A percentile compares a stretch with the other conserved stretches of the same genome.
These are phyloP conservation scores for Dorcoceras hygrometricum DNA, from an alignment of 257 asterid species.

Conservation along the genomic window DNA sequence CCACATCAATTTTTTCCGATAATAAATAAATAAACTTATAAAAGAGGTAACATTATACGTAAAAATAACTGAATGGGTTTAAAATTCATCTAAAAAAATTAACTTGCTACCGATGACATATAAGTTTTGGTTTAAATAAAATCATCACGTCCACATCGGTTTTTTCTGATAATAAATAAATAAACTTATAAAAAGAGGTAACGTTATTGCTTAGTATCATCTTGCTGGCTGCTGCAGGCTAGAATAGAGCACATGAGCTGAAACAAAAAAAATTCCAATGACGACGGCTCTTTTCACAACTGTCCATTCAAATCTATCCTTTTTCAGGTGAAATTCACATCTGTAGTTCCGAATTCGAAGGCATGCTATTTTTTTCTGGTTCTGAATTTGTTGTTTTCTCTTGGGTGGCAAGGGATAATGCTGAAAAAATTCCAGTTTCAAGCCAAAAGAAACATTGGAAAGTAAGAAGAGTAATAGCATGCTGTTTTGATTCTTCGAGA, in stretches of 20 bases:
- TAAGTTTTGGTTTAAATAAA: too few relatives aligned
- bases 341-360: not conserved
- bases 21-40: too few relatives aligned
- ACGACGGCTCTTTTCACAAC: constrained; percentile 47
- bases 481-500: constrained; percentile 35
- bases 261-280: constrained; percentile 28
- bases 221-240: too few relatives aligned
- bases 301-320: constrained; percentile 25
- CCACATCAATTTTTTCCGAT: too few relatives aligned
- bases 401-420: constrained; percentile 33
- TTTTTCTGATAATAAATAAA: too few relatives aligned
- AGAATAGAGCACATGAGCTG: constrained; percentile 43
- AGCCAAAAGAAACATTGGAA: constrained; percentile 26
- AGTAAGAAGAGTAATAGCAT: constrained; percentile 24
- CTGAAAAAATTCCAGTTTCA: constrained; percentile 21
- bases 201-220: too few relatives aligned
- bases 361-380: not conserved
- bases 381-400: not conserved
- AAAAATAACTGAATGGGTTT: too few relatives aligned
- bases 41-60: too few relatives aligned
- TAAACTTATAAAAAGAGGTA: too few relatives aligned
- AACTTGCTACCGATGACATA: too few relatives aligned
- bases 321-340: constrained; percentile 24
- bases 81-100: too few relatives aligned
- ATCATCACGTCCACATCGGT: too few relatives aligned